A percentile compares a stretch with the other conserved stretches of the same genome.
Evolutionary conservation across 192 early-diverging fungal genomes (phyloP).

Genomic region (Spinellus fusiger): DNA sequence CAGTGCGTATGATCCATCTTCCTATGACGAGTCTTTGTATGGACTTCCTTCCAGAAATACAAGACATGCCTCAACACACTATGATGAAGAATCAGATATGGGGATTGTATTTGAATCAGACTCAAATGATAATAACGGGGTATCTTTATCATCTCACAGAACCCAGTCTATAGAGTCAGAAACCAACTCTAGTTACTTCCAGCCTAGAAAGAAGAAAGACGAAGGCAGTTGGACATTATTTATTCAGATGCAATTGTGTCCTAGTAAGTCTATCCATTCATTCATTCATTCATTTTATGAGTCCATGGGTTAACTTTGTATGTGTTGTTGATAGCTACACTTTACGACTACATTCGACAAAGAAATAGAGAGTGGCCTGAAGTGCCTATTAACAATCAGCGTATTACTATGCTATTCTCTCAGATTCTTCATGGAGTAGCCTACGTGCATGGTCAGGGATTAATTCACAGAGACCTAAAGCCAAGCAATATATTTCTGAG

Average conservation of each 20-base stretch:
- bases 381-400: constrained; percentile 5
- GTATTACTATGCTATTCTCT: constrained; percentile 51
- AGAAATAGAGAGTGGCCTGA: constrained; percentile 22
- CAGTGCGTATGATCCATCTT: not conserved
- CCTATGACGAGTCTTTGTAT: too few relatives aligned
- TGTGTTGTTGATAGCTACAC: constrained; percentile 30
- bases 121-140: constrained; percentile 19
- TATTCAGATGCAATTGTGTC: constrained; percentile 94
- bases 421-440: constrained; percentile 73
- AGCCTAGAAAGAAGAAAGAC: not conserved
- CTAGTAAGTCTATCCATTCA: constrained; percentile 26
- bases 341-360: constrained; percentile 57
- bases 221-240: constrained; percentile 50
- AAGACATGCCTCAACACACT: too few relatives aligned
- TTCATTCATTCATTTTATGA: not conserved
- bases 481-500: constrained; percentile 67
- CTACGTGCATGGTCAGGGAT: constrained; percentile 64
- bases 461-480: constrained; percentile 75
- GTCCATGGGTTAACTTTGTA: too few relatives aligned
- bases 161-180: not conserved
- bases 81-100: not conserved
- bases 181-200: too few relatives aligned
- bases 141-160: not conserved
- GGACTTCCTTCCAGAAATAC: too few relatives aligned
- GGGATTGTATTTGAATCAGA: constrained; percentile 1